Percentiles rank a stretch among this genome's conserved stretches.
Evolutionary conservation across 2,329 filamentous ascomycete species (phyloP).

Genomic region (Dendryphion nanum): DNA sequence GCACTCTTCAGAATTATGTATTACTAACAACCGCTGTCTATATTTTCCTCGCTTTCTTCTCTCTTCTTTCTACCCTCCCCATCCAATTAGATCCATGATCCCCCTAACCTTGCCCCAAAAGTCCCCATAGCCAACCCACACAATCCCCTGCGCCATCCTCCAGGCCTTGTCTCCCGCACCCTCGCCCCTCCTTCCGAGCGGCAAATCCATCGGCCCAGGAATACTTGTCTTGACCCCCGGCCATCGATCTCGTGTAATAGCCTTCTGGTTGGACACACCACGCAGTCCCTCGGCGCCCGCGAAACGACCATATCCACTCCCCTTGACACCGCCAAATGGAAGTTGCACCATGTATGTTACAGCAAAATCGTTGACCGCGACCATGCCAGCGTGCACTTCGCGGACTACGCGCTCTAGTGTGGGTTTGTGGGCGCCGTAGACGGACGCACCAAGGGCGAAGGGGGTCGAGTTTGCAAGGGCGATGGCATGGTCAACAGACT

Average conservation of each 20-base stretch:
- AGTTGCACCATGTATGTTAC: slow-evolving; percentile 91
- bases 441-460: slow-evolving; percentile 84
- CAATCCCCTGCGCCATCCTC: slow-evolving; percentile 45
- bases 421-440: slow-evolving; percentile 69
- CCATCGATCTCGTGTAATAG: slow-evolving; percentile 75
- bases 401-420: slow-evolving; percentile 63
- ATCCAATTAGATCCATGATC: slow-evolving; percentile 38
- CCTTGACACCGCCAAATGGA: slow-evolving; percentile 88
- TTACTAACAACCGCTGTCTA: no score
- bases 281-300: slow-evolving; percentile 85
- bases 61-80: no score
- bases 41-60: no score
- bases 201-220: slow-evolving; percentile 77
- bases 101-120: slow-evolving; percentile 39
- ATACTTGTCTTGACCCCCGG: slow-evolving; percentile 68
- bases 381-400: slow-evolving; percentile 80
- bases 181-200: slow-evolving; percentile 51
- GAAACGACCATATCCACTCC: slow-evolving; percentile 88
- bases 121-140: slow-evolving; percentile 51
- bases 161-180: slow-evolving; percentile 37
- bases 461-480: slow-evolving; percentile 76
- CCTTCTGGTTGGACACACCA: slow-evolving; percentile 83
- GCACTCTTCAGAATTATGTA: no score
- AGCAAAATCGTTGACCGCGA: slow-evolving; percentile 93
- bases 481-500: slow-evolving; percentile 66